These are phyloP conservation scores for Vicia villosa DNA, from an alignment of 306 rosid species.

Conservation along the genomic window DNA sequence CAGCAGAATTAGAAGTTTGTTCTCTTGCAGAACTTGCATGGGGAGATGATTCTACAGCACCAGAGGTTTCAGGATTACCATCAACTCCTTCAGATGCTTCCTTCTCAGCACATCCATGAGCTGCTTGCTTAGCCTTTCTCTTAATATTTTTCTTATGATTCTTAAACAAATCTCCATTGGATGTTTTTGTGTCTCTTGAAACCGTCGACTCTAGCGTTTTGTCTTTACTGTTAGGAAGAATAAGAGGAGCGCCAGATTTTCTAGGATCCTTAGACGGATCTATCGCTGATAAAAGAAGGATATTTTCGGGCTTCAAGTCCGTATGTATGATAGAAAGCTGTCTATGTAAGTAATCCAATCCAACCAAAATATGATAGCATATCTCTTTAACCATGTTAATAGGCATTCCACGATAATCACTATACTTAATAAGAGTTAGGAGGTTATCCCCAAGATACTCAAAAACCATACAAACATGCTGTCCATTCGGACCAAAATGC, in stretches of 20 bases:
- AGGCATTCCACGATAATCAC: constrained; percentile 85
- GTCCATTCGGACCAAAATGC: constrained; percentile 96
- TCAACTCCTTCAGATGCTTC: constrained; percentile 62
- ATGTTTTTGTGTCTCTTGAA: constrained; percentile 55
- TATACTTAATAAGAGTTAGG: constrained; percentile 82
- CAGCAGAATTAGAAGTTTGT: constrained; percentile 54
- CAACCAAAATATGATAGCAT: constrained; percentile 82
- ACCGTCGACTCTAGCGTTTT: constrained; percentile 53
- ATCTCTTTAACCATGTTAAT: constrained; percentile 82
- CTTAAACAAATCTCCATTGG: constrained; percentile 70
- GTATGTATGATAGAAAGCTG: constrained; percentile 95
- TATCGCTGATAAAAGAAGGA: constrained; percentile 71
- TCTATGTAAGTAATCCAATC: constrained; percentile 92
- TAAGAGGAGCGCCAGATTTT: constrained; percentile 64
- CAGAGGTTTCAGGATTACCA: constrained; percentile 52
- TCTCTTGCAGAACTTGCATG: constrained; percentile 51
- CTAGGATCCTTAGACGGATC: constrained; percentile 86
- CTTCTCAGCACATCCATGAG: constrained; percentile 73
- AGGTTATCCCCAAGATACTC: constrained; percentile 96
- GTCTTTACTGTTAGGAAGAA: constrained; percentile 65
- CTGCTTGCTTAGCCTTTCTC: constrained; percentile 95
- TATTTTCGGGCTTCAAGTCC: constrained; percentile 93
- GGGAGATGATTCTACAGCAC: constrained; percentile 60
- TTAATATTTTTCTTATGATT: constrained; percentile 87
- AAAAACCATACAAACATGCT: constrained; percentile 94